phyloP scores from a whole-genome alignment of 192 early-diverging fungal genomes.

The Coemansia sp. region DNA sequence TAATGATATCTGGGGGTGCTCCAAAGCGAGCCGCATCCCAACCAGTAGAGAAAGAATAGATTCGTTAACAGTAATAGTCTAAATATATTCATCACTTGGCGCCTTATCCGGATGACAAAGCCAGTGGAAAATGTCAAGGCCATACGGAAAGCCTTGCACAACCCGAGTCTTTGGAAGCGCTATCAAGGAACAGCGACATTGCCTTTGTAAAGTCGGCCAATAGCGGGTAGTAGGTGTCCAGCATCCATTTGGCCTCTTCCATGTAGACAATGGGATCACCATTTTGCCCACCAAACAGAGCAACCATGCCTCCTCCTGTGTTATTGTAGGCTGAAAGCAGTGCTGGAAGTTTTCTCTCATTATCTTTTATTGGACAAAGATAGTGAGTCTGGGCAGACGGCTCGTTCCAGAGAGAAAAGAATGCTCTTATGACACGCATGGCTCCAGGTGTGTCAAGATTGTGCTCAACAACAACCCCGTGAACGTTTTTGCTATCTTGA shows the following conservation, averaged over 20 bases:
- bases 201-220: slow-evolving; percentile 66
- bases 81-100: slow-evolving; percentile 77
- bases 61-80: slow-evolving; percentile 81
- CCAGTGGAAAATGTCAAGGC: slow-evolving; percentile 76
- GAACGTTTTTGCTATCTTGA: slow-evolving; percentile 6
- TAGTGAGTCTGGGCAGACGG: neutral
- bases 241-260: slow-evolving; percentile 74
- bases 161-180: slow-evolving; percentile 61
- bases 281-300: slow-evolving; percentile 94
- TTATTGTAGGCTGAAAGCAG: slow-evolving; percentile 47
- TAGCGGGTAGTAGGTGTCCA: slow-evolving; percentile 70
- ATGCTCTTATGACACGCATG: slow-evolving; percentile 18
- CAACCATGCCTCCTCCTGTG: slow-evolving; percentile 51
- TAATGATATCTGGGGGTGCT: slow-evolving; percentile 83
- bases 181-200: slow-evolving; percentile 65
- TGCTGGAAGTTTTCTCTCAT: neutral
- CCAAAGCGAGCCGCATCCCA: slow-evolving; percentile 88
- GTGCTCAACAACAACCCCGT: neutral
- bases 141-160: slow-evolving; percentile 57
- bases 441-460: slow-evolving; percentile 2
- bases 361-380: neutral
- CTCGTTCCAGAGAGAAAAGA: slow-evolving; percentile 22
- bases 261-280: slow-evolving; percentile 78
- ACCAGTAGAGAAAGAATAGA: slow-evolving; percentile 82
- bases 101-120: slow-evolving; percentile 61